Percentiles rank a stretch among this genome's conserved stretches.
Conservation (phyloP, 2,329 filamentous ascomycete species). For the Hypoxylon rubiginosum region DNA sequence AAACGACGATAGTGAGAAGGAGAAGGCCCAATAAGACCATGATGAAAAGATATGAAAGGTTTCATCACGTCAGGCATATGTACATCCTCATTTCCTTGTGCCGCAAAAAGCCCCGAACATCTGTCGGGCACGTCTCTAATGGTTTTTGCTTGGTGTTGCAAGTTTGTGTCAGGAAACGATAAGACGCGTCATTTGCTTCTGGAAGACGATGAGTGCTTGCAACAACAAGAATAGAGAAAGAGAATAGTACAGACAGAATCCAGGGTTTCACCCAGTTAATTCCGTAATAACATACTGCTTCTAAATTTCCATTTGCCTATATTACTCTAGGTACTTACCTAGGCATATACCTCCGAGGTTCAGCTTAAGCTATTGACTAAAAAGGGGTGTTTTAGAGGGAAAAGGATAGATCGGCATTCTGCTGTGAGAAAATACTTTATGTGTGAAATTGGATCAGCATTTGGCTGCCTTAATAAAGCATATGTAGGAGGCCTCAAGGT, state of each 20-base stretch:
- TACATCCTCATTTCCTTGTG: slow-evolving; percentile 23
- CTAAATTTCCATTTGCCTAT: slow-evolving; percentile 12
- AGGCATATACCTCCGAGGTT: not conserved
- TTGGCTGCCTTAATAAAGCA: not conserved
- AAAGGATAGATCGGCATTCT: not conserved
- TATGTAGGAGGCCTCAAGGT: not conserved
- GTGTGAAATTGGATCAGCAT: not conserved
- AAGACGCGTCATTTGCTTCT: slow-evolving; percentile 29
- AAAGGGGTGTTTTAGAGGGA: not conserved
- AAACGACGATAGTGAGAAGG: slow-evolving; percentile 3
- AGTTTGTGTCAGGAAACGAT: slow-evolving; percentile 25
- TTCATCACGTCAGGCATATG: slow-evolving; percentile 1
- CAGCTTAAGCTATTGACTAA: not conserved
- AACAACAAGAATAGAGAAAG: slow-evolving; percentile 1
- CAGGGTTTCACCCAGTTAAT: slow-evolving; percentile 13
- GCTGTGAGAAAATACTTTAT: not conserved
- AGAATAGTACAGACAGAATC: slow-evolving; percentile 21
- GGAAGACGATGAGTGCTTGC: slow-evolving; percentile 10
- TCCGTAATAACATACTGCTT: slow-evolving; percentile 19
- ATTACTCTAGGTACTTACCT: too few species aligned
- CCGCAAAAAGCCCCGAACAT: slow-evolving; percentile 9
- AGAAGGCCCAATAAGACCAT: not conserved
- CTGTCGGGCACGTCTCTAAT: slow-evolving; percentile 18
- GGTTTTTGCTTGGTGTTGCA: slow-evolving; percentile 27
- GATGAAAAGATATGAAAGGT: slow-evolving; percentile 10